Evolutionary conservation across 164 flowering plant genomes (phyloP).

Genomic region (Sextonia rubra): DNA sequence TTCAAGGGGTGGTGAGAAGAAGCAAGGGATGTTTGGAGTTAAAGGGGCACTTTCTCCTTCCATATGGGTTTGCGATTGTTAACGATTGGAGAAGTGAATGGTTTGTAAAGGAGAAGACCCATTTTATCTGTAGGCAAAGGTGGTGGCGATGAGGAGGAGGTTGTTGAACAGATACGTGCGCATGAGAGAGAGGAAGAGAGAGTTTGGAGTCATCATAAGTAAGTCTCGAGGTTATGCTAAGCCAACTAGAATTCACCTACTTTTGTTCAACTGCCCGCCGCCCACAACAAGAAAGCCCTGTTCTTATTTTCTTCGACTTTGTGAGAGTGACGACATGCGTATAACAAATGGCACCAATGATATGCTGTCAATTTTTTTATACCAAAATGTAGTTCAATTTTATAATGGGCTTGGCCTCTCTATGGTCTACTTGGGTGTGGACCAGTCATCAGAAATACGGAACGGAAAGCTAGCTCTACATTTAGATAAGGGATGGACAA

Average conservation of each 20-base stretch:
- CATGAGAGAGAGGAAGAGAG: slow-evolving; percentile 5
- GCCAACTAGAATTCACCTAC: slow-evolving; percentile 29
- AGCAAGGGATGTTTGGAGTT: neutral
- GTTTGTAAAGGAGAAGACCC: neutral
- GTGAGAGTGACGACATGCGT: neutral
- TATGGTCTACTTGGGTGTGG: too few relatives aligned
- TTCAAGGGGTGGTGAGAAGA: neutral
- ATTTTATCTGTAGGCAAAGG: slow-evolving; percentile 1
- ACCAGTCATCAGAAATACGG: too few relatives aligned
- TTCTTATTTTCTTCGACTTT: neutral
- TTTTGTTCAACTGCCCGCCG: slow-evolving; percentile 30
- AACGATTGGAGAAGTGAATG: neutral
- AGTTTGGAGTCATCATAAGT: neutral
- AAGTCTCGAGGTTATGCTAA: neutral
- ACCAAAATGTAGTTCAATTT: too few relatives aligned
- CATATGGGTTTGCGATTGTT: neutral
- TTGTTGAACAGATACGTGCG: neutral
- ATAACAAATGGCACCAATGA: neutral
- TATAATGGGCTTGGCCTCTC: too few relatives aligned
- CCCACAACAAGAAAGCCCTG: slow-evolving; percentile 18
- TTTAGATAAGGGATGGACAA: too few relatives aligned
- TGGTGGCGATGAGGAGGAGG: slow-evolving; percentile 10
- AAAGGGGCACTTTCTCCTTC: slow-evolving; percentile 9
- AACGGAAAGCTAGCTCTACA: too few relatives aligned
- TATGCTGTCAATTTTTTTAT: too few relatives aligned